Evolutionary conservation across 805 yeast genomes (phyloP).

Genomic region (Zygoascus flipseniorum): DNA sequence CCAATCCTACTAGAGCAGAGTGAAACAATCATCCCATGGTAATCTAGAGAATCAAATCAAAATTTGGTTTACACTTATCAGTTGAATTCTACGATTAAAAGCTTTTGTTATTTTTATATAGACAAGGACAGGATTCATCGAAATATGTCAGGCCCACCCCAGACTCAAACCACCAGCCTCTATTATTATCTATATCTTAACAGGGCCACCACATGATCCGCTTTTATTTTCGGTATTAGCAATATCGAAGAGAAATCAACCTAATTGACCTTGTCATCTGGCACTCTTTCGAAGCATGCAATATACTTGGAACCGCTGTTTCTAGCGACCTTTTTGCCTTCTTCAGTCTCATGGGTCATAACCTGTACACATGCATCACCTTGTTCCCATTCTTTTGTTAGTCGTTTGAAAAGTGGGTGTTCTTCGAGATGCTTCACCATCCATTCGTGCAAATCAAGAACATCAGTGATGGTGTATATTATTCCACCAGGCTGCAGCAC

Average conservation of each 20-base stretch:
- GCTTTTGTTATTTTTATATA: too few relatives aligned
- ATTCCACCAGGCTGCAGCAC: constrained; percentile 81
- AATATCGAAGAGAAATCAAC: neutral
- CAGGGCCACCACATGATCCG: too few relatives aligned
- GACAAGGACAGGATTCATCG: too few relatives aligned
- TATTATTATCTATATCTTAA: too few relatives aligned
- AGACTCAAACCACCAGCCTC: too few relatives aligned
- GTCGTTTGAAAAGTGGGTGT: constrained; percentile 85
- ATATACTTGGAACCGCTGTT: constrained; percentile 80
- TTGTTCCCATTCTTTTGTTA: constrained; percentile 69
- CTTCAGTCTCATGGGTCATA: constrained; percentile 93
- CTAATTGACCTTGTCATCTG: constrained; percentile 10
- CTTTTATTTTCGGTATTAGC: too few relatives aligned
- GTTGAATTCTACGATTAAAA: too few relatives aligned
- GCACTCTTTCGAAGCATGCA: constrained; percentile 73
- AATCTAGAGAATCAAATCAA: too few relatives aligned
- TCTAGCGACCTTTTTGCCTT: constrained; percentile 92
- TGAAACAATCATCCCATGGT: too few relatives aligned
- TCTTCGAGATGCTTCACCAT: constrained; percentile 87
- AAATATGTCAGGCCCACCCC: too few relatives aligned
- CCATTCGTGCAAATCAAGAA: constrained; percentile 87
- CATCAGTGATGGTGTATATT: constrained; percentile 92
- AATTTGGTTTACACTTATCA: too few relatives aligned
- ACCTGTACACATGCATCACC: constrained; percentile 73
- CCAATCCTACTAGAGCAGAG: too few relatives aligned